Evolutionary conservation across 2,329 filamentous ascomycete species (phyloP).

Genomic region (Scopulariopsis brevicaulis): DNA sequence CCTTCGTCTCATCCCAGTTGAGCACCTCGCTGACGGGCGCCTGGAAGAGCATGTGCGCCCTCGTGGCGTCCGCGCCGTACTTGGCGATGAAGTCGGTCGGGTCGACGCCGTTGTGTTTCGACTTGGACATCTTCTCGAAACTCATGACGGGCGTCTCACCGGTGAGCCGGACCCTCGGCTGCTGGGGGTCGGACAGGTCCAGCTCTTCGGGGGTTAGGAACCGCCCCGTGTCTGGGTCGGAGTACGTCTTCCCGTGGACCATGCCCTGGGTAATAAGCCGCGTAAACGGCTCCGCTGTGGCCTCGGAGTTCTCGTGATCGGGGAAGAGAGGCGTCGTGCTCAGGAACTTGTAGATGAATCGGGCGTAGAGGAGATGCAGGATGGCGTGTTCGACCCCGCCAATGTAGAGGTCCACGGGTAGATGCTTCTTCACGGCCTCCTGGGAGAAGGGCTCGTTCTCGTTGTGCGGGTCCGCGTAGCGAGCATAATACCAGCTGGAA

Average conservation of each 20-base stretch:
- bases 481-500: constrained; percentile 87
- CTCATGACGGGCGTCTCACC: constrained; percentile 47
- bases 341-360: constrained; percentile 85
- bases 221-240: constrained; percentile 60
- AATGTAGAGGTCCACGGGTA: constrained; percentile 81
- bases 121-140: constrained; percentile 93
- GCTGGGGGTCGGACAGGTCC: constrained; percentile 42
- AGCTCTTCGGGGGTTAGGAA: constrained; percentile 72
- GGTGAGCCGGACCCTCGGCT: constrained; percentile 51
- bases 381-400: constrained; percentile 89
- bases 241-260: constrained; percentile 81
- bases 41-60: constrained; percentile 82
- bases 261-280: constrained; percentile 82
- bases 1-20: constrained; percentile 80
- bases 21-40: constrained; percentile 75
- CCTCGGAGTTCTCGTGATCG: constrained; percentile 20
- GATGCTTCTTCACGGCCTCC: constrained; percentile 35
- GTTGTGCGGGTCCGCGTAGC: constrained; percentile 65
- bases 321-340: constrained; percentile 41
- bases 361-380: constrained; percentile 75
- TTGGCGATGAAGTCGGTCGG: constrained; percentile 59
- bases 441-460: constrained; percentile 47
- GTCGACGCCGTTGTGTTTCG: constrained; percentile 85
- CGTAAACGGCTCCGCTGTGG: constrained; percentile 59
- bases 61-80: constrained; percentile 73